Evolutionary conservation across 1,284 basidiomycete species (phyloP), one percentile per base, ranked within the genome.

Genomic region (Fomitopsis pinicola): DNA sequence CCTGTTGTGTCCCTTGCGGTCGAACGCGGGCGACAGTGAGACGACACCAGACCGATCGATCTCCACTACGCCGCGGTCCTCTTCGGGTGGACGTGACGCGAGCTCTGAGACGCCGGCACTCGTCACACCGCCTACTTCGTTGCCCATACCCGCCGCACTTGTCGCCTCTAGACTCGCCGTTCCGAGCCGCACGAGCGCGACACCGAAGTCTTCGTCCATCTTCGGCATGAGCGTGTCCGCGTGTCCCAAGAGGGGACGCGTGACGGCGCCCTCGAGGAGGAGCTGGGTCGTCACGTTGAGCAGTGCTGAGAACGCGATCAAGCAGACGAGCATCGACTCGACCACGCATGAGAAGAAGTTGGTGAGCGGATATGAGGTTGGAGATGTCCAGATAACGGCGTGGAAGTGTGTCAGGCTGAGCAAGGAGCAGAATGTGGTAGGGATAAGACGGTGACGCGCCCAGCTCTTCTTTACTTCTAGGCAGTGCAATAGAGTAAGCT

Each of bases 121-220:
- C 50, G 77, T 66, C 40, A 90, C 77, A 1, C 80, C 76, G 19
- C 82, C 82, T 22, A 91, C 84, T 71, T 92, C 89, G 67, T 92
- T 90, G 1, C 87, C 86, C 68, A 89, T 80, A 1, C 89, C 90
- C 19, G 84, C 80, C 19, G 88, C 78, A 57, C 83, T 84, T 0
- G 88, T 90, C 0, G 86, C 86, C 70, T 91, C 89, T 55, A 92
- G 75, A 67, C 87, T 88, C 2, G 87, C 88, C 0, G 87, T 88
- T 8, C 88, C 88, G 17, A 90, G 76, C 26, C 89, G 82, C 56
- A 91, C 77, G 38, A 92, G 77, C 3, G 86, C 82, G 30, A 90
- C 80, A 3, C 84, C 82, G 72, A 88, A 92, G 69, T 92, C 89
- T 71, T 91, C 89, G 40, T 91, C 87, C 71, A 79, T 80, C 54